These are phyloP conservation scores for Calycina marina DNA, from an alignment of 2,329 filamentous ascomycete species.

Conservation along the genomic window DNA sequence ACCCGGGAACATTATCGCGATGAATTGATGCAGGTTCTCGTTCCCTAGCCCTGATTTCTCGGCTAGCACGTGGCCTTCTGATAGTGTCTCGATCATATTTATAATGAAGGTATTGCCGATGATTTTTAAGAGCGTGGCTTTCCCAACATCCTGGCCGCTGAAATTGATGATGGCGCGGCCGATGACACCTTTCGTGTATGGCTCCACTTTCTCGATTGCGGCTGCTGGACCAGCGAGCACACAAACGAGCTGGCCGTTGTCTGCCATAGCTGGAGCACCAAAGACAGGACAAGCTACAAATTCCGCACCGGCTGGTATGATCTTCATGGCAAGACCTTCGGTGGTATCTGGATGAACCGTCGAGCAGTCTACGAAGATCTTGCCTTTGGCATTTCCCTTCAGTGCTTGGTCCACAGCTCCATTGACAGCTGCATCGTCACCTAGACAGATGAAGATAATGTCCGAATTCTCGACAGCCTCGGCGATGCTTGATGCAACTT, in stretches of 20 bases:
- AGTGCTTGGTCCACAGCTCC: constrained; percentile 44
- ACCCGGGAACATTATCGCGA: constrained; percentile 62
- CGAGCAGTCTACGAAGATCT: constrained; percentile 76
- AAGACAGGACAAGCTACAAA: constrained; percentile 60
- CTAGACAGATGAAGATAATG: constrained; percentile 70
- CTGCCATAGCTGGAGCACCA: constrained; percentile 55
- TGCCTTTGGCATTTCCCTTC: constrained; percentile 42
- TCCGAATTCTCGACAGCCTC: constrained; percentile 54
- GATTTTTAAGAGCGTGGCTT: constrained; percentile 56
- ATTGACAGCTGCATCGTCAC: constrained; percentile 61
- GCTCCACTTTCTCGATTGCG: constrained; percentile 48
- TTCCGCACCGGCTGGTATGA: constrained; percentile 45
- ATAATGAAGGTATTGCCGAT: constrained; percentile 79
- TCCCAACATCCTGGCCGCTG: constrained; percentile 50
- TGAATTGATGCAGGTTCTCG: constrained; percentile 53
- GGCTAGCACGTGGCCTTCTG: constrained; percentile 64
- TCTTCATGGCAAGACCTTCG: constrained; percentile 43
- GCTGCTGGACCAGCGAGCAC: constrained; percentile 53
- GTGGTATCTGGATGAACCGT: constrained; percentile 78
- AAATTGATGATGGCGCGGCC: constrained; percentile 57
- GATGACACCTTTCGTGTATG: constrained; percentile 61
- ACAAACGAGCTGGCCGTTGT: constrained; percentile 54
- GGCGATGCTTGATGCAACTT: constrained; percentile 47
- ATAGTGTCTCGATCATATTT: constrained; percentile 57
- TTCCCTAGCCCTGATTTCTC: constrained; percentile 68